Base-by-base conservation (phyloP, 148 eudicot species). In the Drosera capensis region DNA sequence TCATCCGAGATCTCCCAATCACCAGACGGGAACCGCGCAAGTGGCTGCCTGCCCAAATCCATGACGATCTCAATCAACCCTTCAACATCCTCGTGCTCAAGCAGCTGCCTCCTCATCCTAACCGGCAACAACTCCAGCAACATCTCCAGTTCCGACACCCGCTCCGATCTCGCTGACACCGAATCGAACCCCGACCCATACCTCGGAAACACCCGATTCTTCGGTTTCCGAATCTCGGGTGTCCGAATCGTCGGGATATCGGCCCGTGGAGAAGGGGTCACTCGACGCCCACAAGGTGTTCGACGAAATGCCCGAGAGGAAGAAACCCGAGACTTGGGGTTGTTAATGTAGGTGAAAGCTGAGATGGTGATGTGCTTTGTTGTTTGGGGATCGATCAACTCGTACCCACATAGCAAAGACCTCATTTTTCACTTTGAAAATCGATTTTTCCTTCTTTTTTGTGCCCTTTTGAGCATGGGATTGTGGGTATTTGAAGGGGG, bases 11-110 rank as follows among this genome's bases (percentile, higher is more conserved):
- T 85, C 43, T 62, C 58, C 99, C 95, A 85, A 73, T 90, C 99
- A 12, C 99, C 99, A 1, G 88, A 71, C 20, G 95, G 95, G 53
- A 90, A 90, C 56, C 99, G 64, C 24, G 95, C 99, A 44, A 90
- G 64, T 5, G 99, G 99, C 57, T 73, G 66, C 73, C 99, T 61
- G 7, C 99, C 99, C 62, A 90, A 74, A 69, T 90, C 99, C 87
- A 90, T 55, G 9, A 90, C 95, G 50, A 90, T 73, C 40, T 90
- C 99, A 65, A 90, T 80, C 58, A 90, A 59, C 2, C 71, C 67
- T 56, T 52, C 70, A 42, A 90, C 70, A 26, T 76, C 88, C 14
- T 59, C 67, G 57, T 85, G 93, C 55, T 59, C 43, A 44, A 67
- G 64, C 49, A 90, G 68, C 30, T 59, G 74, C 18, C 60, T 43